Evolutionary conservation across 176 grass and related monocot species (phyloP), one percentile per base, ranked within the genome.

Genomic region (Poa pratensis): DNA sequence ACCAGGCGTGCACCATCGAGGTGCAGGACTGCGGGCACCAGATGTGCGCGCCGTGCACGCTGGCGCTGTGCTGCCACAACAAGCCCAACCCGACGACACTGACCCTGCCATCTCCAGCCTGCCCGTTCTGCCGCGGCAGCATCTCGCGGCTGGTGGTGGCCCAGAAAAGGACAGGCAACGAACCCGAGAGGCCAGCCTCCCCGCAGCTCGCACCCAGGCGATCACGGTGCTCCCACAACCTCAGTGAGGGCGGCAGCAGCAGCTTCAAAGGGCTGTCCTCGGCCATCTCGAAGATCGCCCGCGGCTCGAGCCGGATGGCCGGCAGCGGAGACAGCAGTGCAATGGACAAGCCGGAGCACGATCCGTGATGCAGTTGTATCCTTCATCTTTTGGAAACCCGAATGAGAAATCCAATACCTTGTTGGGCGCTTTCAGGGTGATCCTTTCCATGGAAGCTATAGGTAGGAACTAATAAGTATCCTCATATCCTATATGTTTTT

Each of bases 21-120:
- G 91, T 99, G 83, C 80, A 80, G 43, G 91, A 91, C 69, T 99
- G 96, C 14, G 90, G 96, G 26, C 96, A 99, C 81, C 91, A 99
- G 51, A 99, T 99, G 96, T 99, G 96, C 19, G 96, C 94, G 4
- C 78, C 87, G 0, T 99, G 96, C 91, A 96, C 90, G 4, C 78
- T 99, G 10, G 93, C 96, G 0, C 86, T 99, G 9, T 99, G 94
- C 82, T 99, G 96, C 88, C 96, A 99, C 91, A 92, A 42, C 88
- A 99, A 96, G 87, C 93, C 90, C 9, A 90, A 92, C 59, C 86
- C 93, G 2, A 70, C 76, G 5, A 92, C 85, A 0, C 86, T 86
- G 45, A 79, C 70, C 9, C 27, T 80, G 32, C 84, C 89, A 0
- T 90, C 96, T 0, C 96, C 93, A 0, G 83, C 93, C 53, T 99